These are phyloP conservation scores for Cydonia oblonga DNA, from an alignment of 331 rosid genomes.

Conservation along the genomic window DNA sequence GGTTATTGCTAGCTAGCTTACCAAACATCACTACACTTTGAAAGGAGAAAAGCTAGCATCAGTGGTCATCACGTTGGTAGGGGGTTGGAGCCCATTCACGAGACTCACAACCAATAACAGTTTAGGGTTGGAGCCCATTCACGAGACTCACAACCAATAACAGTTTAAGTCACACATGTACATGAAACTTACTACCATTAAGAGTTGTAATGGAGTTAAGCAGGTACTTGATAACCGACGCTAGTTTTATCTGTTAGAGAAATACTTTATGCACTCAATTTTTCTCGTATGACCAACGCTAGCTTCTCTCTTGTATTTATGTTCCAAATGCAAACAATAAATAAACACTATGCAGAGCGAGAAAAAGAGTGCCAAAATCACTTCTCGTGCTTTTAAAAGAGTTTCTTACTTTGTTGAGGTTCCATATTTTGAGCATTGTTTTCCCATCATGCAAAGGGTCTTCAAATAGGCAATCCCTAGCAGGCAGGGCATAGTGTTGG, in stretches of 20 bases:
- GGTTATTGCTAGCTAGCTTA: neutral
- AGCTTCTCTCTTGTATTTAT: too few species aligned
- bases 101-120: neutral
- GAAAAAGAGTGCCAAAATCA: too few species aligned
- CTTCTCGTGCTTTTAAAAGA: neutral
- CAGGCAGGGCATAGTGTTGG: constrained; percentile 58
- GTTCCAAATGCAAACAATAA: too few species aligned
- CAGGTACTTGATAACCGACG: neutral
- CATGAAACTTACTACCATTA: neutral
- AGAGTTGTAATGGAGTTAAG: neutral
- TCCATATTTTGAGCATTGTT: constrained; percentile 77
- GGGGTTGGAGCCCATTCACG: too few species aligned
- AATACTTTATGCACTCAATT: too few species aligned
- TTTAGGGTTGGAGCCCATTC: too few species aligned
- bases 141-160: neutral
- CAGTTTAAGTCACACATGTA: neutral
- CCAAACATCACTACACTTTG: neutral
- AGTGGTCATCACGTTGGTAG: neutral
- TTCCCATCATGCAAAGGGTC: constrained; percentile 65
- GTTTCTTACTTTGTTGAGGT: constrained; percentile 47
- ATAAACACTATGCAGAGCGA: too few species aligned
- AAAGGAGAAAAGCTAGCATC: neutral
- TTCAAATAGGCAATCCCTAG: constrained; percentile 53
- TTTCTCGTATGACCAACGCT: too few species aligned
- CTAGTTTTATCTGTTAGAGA: neutral